Evolutionary conservation across 192 early-diverging fungal species (phyloP), one percentile per base, ranked within the genome.

Genomic region (Podila epigama): DNA sequence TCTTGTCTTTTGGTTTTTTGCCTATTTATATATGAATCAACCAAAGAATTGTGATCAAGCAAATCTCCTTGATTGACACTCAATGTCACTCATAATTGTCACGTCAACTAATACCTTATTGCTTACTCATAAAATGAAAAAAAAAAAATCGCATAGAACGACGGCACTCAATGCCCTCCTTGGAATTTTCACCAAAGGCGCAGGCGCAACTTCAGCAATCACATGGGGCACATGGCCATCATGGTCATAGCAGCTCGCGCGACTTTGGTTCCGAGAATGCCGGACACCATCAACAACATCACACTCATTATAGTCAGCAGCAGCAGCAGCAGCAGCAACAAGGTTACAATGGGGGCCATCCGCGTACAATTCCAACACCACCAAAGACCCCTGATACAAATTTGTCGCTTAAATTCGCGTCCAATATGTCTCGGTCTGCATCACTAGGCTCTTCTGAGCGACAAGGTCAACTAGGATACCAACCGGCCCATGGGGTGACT

Each of bases 121-220:
- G n/a, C n/a, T n/a, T n/a, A n/a, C n/a, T n/a, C n/a, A n/a, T n/a
- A n/a, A n/a, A n/a, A n/a, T n/a, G n/a, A n/a, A n/a, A n/a, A n/a
- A n/a, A n/a, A n/a, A n/a, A 41, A 5, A 2, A 44, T n/a, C 20
- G 25, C n/a, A 42, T 65, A 77, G 73, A 77, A 48, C 73, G 73
- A 1, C 66, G 73, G 20, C 73, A 77, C 44, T 77, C 73, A 0
- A 77, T 77, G 73, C 73, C 73, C 11, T 77, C 73, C 0, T 51
- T 77, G 9, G 73, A 77, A 31, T 68, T 77, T n/a, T 77, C 73
- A 27, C 73, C 73, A 16, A 77, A 77, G 41, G 73, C 73, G 28
- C 66, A 53, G 32, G 58, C 32, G 13, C 50, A 20, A 25, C 40
- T 51, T 15, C 50, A 37, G 33, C 40, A 40, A 54, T 31, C 33